Evolutionary conservation across 2,329 filamentous ascomycete species (phyloP).

Genomic region (Fusarium napiforme): DNA sequence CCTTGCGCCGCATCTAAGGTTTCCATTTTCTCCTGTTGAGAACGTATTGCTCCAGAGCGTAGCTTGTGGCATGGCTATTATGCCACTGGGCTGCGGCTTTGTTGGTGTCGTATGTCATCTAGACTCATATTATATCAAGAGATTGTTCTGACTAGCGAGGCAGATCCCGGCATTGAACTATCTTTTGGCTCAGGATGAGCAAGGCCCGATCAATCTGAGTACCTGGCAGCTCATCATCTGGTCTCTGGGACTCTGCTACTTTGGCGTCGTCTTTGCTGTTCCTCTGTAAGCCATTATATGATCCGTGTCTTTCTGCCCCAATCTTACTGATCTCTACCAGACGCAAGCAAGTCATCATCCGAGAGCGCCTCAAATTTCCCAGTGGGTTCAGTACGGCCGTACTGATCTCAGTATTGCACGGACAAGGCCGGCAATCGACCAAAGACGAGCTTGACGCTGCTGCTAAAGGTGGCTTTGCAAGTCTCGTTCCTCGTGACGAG

Average conservation of each 20-base stretch:
- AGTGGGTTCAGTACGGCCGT: constrained; percentile 95
- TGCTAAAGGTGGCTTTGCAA: constrained; percentile 55
- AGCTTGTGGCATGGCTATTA: constrained; percentile 93
- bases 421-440: constrained; percentile 55
- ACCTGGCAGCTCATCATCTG: constrained; percentile 85
- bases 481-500: constrained; percentile 52
- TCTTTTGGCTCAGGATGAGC: constrained; percentile 79
- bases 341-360: constrained; percentile 89
- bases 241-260: constrained; percentile 93
- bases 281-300: constrained; percentile 66
- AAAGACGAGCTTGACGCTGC: constrained; percentile 50
- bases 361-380: constrained; percentile 92
- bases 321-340: constrained; percentile 46
- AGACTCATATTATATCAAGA: background rate
- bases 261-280: constrained; percentile 96
- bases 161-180: constrained; percentile 90
- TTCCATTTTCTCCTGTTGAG: constrained; percentile 92
- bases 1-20: constrained; percentile 75
- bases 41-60: constrained; percentile 98
- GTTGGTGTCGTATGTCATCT: constrained; percentile 76
- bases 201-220: constrained; percentile 77
- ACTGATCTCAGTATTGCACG: constrained; percentile 90
- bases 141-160: constrained; percentile 1
- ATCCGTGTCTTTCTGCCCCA: background rate
- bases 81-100: constrained; percentile 95